These are phyloP conservation scores for Tagetes patula DNA, from an alignment of 129 eudicot species.

Conservation along the genomic window DNA sequence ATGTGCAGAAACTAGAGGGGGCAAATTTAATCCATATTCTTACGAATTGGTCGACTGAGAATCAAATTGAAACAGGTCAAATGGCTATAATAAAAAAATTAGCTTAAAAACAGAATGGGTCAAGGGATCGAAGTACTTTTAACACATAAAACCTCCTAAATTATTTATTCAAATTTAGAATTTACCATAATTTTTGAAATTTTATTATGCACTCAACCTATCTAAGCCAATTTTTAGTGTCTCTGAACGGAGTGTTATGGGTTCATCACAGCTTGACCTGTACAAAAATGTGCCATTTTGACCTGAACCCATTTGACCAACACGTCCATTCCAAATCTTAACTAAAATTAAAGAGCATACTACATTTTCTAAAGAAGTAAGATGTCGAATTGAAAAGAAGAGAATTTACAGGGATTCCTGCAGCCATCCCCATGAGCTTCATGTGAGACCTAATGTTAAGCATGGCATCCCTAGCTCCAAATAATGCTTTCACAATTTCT, in stretches of 20 bases:
- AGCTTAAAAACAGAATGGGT: background rate
- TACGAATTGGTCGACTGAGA: background rate
- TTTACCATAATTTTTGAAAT: background rate
- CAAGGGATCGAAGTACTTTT: background rate
- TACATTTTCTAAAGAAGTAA: background rate
- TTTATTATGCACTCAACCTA: background rate
- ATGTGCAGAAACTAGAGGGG: background rate
- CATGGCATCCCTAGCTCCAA: slow-evolving; percentile 88
- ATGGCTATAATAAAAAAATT: background rate
- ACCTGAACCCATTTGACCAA: background rate
- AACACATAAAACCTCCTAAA: background rate
- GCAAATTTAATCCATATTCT: background rate
- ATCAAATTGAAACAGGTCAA: background rate
- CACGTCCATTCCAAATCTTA: background rate
- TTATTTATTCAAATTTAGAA: background rate
- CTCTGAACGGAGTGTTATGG: background rate
- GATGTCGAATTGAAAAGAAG: slow-evolving; percentile 2
- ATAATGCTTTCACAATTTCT: slow-evolving; percentile 67
- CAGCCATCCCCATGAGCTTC: slow-evolving; percentile 93
- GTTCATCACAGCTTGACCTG: background rate
- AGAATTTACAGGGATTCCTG: slow-evolving; percentile 80
- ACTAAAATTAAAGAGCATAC: background rate
- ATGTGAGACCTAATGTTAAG: slow-evolving; percentile 73
- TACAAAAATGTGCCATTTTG: background rate
- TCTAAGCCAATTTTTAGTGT: background rate